Conservation (phyloP, 1,284 basidiomycete species). For the Ganoderma multipileum region DNA sequence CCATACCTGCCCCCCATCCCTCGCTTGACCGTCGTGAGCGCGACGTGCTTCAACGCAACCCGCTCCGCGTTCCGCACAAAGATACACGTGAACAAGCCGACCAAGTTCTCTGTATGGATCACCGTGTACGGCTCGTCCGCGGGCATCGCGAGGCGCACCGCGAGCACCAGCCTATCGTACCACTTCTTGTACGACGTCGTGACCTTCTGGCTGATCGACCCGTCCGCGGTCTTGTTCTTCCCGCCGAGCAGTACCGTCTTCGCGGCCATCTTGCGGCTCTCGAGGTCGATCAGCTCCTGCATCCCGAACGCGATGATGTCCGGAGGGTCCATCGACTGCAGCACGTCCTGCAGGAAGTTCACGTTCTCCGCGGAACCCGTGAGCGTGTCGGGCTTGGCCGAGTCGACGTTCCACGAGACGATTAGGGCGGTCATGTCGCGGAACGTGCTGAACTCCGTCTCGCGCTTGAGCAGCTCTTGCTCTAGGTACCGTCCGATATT, state of each 20-base stretch:
- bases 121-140: constrained; percentile 76
- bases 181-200: constrained; percentile 87
- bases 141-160: constrained; percentile 75
- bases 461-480: constrained; percentile 75
- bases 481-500: constrained; percentile 51
- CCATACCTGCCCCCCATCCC: constrained; percentile 94
- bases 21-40: constrained; percentile 85
- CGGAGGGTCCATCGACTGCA: constrained; percentile 75
- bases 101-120: constrained; percentile 87
- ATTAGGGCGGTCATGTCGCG: constrained; percentile 82
- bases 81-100: constrained; percentile 90
- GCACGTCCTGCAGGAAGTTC: constrained; percentile 75
- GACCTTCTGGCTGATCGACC: constrained; percentile 79
- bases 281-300: constrained; percentile 95
- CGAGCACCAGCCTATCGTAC: constrained; percentile 83
- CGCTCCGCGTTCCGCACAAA: constrained; percentile 80
- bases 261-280: constrained; percentile 89
- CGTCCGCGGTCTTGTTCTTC: constrained; percentile 70
- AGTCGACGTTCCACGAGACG: constrained; percentile 94
- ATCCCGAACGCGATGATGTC: constrained; percentile 95
- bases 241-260: constrained; percentile 85
- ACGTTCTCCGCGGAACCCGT: constrained; percentile 67
- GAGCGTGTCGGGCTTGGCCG: constrained; percentile 82
- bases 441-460: constrained; percentile 82
- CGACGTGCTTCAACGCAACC: constrained; percentile 68